These are phyloP conservation scores for Hordeum marinum DNA, from an alignment of 176 grass and related monocot genomes.

Conservation along the genomic window DNA sequence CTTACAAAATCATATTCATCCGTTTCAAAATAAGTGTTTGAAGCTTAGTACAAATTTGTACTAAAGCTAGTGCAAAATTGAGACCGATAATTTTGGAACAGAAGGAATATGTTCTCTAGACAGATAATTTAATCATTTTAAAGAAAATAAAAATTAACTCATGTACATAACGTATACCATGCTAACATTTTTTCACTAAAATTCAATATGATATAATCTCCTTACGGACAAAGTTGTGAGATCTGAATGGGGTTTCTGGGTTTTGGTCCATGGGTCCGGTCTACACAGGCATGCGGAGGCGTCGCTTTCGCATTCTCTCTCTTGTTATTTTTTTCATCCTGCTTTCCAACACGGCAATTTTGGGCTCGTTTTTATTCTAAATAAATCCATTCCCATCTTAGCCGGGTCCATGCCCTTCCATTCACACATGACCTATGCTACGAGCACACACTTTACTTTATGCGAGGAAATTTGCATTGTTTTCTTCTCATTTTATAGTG, in stretches of 20 bases:
- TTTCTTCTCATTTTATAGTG: neutral
- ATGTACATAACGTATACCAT: too few species aligned
- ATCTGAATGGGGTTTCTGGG: constrained; percentile 12
- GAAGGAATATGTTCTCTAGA: neutral
- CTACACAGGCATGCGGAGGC: neutral
- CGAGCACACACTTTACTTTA: constrained; percentile 24
- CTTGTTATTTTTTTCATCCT: constrained; percentile 19
- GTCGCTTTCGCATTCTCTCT: constrained; percentile 53
- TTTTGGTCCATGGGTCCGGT: constrained; percentile 35
- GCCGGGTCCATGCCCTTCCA: constrained; percentile 25
- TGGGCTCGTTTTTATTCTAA: constrained; percentile 29
- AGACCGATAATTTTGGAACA: too few species aligned
- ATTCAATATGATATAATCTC: neutral
- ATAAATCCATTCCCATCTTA: constrained; percentile 40
- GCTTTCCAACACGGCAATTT: constrained; percentile 44
- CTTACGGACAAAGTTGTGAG: neutral
- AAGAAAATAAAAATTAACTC: too few species aligned
- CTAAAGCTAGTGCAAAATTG: too few species aligned
- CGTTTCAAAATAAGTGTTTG: too few species aligned
- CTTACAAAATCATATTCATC: neutral
- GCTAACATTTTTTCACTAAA: neutral
- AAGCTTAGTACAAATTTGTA: too few species aligned
- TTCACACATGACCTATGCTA: constrained; percentile 45
- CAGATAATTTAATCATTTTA: too few species aligned
- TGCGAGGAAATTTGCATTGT: neutral